Base-by-base conservation (phyloP, 176 grass and related monocot species). In the Leersia perrieri region DNA sequence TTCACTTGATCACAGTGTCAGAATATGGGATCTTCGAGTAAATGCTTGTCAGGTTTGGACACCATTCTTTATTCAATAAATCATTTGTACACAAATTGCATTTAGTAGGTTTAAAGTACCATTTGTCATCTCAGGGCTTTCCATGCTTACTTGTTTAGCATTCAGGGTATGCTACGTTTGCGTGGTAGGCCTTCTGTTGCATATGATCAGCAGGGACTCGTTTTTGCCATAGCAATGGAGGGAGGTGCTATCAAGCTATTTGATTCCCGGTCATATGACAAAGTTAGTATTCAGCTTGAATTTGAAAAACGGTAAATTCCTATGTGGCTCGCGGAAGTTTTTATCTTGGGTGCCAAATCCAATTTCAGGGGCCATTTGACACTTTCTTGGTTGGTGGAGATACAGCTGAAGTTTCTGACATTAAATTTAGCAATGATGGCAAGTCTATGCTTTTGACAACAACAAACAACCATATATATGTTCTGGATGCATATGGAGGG, bases 131-230 rank as follows among this genome's bases (percentile, higher is more conserved):
- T 76, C 66, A 84, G 55, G 11, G 61, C 33, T 22, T 85, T 81
- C 66, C 51, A 81, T 90, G 72, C 73, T 71, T 80, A 63, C 63
- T 73, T 22, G 25, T 90, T 84, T 77, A 81, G 67, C 72, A 74
- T 88, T 78, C 82, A 99, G 96, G 93, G 96, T 29, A 95, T 99
- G 84, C 72, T 95, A 47, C 82, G 60, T 13, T 82, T 99, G 51
- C 93, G 96, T 70, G 93, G 92, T 39, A 95, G 90, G 81, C 96
- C 96, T 64, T 92, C 96, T 83, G 96, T 99, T 88, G 96, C 96
- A 72, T 99, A 93, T 93, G 96, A 95, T 88, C 96, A 99, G 77
- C 93, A 99, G 88, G 96, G 93, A 68, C 93, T 99, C 91, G 93
- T 95, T 87, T 99, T 99, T 88, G 96, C 92, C 1, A 87, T 99